Percentiles rank a stretch among this genome's conserved stretches.
Evolutionary conservation across 148 eudicot genomes (phyloP).

Genomic region (Persicaria tinctoria): DNA sequence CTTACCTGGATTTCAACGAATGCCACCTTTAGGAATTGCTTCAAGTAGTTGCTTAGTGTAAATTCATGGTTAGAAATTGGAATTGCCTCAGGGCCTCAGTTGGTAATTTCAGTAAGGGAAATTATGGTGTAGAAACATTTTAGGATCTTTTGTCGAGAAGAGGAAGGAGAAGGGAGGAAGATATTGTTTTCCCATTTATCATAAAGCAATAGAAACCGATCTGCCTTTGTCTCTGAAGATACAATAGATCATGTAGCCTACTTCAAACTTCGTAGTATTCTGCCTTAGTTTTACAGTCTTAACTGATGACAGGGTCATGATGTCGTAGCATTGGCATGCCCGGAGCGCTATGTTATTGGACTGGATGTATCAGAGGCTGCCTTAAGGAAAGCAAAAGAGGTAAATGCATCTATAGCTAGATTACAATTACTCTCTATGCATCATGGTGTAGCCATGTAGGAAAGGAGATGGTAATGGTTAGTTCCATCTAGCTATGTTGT

Average conservation of each 20-base stretch:
- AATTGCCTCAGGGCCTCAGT: background rate
- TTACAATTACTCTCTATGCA: background rate
- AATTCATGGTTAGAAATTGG: background rate
- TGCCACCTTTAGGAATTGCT: background rate
- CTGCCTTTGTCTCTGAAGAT: no score
- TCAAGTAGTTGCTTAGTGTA: background rate
- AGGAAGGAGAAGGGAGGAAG: background rate
- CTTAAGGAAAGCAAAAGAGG: constrained; percentile 51
- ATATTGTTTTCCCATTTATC: background rate
- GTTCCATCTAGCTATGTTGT: background rate
- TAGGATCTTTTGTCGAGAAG: background rate
- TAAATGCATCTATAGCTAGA: constrained; percentile 16
- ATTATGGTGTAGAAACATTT: background rate
- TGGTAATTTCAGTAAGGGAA: background rate
- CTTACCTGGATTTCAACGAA: background rate
- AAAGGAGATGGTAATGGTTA: background rate
- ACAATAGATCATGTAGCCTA: background rate
- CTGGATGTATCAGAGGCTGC: constrained; percentile 63
- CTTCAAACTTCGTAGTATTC: background rate
- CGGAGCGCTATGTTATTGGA: constrained; percentile 72
- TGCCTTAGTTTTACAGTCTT: constrained; percentile 1
- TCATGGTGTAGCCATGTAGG: background rate
- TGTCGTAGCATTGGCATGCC: constrained; percentile 60
- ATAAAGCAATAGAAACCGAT: no score
- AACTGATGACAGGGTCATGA: constrained; percentile 60